Evolutionary conservation across 257 asterid species (phyloP), one percentile per base, ranked within the genome.

Genomic region (Nicotiana otophora): DNA sequence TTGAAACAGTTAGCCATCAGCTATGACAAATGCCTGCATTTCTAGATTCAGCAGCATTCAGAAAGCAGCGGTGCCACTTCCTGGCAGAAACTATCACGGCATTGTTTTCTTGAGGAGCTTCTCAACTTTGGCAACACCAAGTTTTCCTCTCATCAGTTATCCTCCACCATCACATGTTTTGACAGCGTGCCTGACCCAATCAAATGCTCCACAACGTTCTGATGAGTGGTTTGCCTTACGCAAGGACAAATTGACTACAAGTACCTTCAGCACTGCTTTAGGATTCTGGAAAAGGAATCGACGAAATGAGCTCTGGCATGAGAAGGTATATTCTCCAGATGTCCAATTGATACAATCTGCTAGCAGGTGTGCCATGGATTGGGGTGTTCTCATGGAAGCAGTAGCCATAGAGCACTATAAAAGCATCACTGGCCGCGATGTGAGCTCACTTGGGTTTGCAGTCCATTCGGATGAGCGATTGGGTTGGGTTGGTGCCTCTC

Each of bases 151-250:
- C 8, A 42, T 42, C 64, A 28, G 83, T 42, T 85, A 82, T 81
- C 90, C 87, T 54, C 81, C 83, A 20, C 23, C 93, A 0, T 31
- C 91, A 20, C 87, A 88, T 10, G 89, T 81, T 60, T 85, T 93
- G 79, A 86, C 85, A 15, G 88, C 91, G 68, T 88, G 82, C 36
- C 90, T 91, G 39, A 70, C 93, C 77, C 84, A 92, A 74, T 88
- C 97, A 34, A 87, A 89, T 61, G 91, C 95, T 65, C 96, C 96
- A 31, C 99, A 96, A 61, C 93, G 97, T 58, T 96, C 98, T 0
- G 98, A 92, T 3, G 98, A 94, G 88, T 96, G 99, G 98, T 96
- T 96, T 86, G 93, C 98, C 26, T 97, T 96, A 36, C 97, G 98
- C 78, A 94, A 88, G 90, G 97, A 96, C 90, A 96, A 84, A 86